phyloP scores from a whole-genome alignment of 805 yeast genomes.

The Saccharomycopsis javanensis region DNA sequence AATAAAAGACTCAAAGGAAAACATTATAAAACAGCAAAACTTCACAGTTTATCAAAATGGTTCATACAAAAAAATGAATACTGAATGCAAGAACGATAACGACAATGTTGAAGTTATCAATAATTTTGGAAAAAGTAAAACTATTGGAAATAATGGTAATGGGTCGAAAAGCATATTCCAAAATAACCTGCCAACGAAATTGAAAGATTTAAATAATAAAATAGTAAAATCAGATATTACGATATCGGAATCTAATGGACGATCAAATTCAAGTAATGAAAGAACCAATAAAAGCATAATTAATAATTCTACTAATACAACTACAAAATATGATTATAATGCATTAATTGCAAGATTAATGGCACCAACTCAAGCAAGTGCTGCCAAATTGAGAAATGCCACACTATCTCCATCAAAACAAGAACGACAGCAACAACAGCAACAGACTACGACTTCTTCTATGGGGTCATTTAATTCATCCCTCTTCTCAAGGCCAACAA shows the following conservation, averaged over 20 bases:
- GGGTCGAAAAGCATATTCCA: constrained; percentile 18
- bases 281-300: not conserved
- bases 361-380: constrained; percentile 14
- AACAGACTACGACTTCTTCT: not conserved
- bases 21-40: not conserved
- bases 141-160: not conserved
- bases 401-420: not conserved
- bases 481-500: not conserved
- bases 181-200: not conserved
- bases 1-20: not conserved
- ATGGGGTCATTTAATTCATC: not conserved
- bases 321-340: constrained; percentile 1
- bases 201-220: not conserved
- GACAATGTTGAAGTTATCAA: not conserved
- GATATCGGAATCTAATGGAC: not conserved
- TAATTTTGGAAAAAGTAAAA: not conserved
- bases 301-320: not conserved
- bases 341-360: constrained; percentile 4
- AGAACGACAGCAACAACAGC: not conserved
- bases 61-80: not conserved
- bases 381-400: constrained; percentile 6
- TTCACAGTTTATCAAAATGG: not conserved
- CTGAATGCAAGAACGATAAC: not conserved
- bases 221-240: not conserved
- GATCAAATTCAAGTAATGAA: not conserved